Conservation (phyloP, 192 early-diverging fungal genomes). For the Backusella macrospora region DNA sequence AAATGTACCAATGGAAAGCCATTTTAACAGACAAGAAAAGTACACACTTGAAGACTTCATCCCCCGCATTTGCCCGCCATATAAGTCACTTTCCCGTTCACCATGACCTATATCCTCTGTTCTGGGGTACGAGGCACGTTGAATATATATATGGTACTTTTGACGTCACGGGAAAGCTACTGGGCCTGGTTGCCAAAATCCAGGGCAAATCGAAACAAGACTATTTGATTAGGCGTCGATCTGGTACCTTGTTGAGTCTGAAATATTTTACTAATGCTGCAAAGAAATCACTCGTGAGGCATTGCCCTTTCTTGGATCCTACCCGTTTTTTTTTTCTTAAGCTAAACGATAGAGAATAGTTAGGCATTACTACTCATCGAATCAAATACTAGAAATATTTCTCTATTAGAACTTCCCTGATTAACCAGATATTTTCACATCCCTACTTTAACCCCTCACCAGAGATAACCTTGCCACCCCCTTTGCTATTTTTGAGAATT, state of each 20-base stretch:
- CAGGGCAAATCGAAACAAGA: slow-evolving; percentile 17
- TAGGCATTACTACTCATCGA: background rate
- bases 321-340: background rate
- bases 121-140: background rate
- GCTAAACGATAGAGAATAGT: slow-evolving; percentile 10
- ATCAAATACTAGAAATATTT: slow-evolving; percentile 8
- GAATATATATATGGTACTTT: background rate
- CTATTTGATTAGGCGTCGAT: slow-evolving; percentile 19
- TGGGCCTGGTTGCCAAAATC: background rate
- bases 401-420: background rate
- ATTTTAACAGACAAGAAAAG: slow-evolving; percentile 8
- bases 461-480: slow-evolving; percentile 3
- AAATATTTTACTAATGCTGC: slow-evolving; percentile 15
- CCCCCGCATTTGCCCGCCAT: slow-evolving; percentile 30
- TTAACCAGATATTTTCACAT: slow-evolving; percentile 14
- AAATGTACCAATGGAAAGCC: slow-evolving; percentile 23
- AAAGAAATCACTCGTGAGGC: slow-evolving; percentile 19
- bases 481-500: slow-evolving; percentile 10
- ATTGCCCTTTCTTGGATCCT: slow-evolving; percentile 8
- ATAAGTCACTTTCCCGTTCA: slow-evolving; percentile 25
- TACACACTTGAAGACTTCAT: background rate
- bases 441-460: background rate
- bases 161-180: slow-evolving; percentile 18
- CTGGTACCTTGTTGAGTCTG: slow-evolving; percentile 14
- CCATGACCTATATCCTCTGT: slow-evolving; percentile 8